A percentile compares a stretch with the other conserved stretches of the same genome.
Evolutionary conservation across 331 rosid species (phyloP).

Genomic region (Cydonia oblonga): DNA sequence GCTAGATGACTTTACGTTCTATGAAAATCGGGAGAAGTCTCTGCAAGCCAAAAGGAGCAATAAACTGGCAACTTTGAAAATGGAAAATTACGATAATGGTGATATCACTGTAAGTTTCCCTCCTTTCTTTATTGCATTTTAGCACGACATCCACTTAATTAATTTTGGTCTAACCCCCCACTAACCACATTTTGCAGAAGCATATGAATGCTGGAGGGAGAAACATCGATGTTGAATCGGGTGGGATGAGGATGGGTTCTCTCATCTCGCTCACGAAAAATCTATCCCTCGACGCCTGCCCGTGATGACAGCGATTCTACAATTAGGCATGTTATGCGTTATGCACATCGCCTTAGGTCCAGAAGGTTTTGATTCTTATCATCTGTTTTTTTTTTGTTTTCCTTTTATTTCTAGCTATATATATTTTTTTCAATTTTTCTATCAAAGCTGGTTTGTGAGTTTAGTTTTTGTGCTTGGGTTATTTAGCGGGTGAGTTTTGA

Average conservation of each 20-base stretch:
- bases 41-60: constrained; percentile 16
- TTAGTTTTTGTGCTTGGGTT: neutral
- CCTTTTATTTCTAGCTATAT: neutral
- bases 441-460: neutral
- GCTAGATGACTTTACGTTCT: constrained; percentile 68
- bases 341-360: neutral
- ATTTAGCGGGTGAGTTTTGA: neutral
- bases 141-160: no score
- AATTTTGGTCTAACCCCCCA: no score
- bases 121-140: neutral
- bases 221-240: constrained; percentile 21
- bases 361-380: neutral
- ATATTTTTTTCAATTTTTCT: neutral
- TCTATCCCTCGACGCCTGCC: constrained; percentile 30
- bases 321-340: neutral
- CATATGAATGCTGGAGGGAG: constrained; percentile 16
- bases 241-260: constrained; percentile 16
- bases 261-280: constrained; percentile 37
- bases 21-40: constrained; percentile 47
- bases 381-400: neutral
- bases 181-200: constrained; percentile 18
- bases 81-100: constrained; percentile 13
- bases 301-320: neutral
- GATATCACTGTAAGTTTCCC: constrained; percentile 16
- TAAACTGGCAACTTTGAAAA: constrained; percentile 26